These are phyloP conservation scores for Casuarina cunninghamiana DNA, from an alignment of 306 rosid genomes.

Conservation along the genomic window DNA sequence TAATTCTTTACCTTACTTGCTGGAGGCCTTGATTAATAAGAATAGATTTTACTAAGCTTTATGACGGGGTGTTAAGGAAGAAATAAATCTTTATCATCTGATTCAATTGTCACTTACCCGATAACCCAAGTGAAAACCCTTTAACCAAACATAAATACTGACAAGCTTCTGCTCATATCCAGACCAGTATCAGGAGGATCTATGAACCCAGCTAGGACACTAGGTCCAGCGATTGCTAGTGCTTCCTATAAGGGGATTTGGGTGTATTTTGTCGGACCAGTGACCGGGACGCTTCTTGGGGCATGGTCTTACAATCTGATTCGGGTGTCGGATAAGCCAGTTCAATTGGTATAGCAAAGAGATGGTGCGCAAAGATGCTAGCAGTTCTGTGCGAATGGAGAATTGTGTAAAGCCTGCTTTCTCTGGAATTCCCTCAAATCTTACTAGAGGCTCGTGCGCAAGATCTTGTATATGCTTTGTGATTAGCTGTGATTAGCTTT, in stretches of 20 bases:
- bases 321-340: constrained; percentile 39
- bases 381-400: constrained; percentile 27
- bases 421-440: background rate
- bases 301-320: constrained; percentile 61
- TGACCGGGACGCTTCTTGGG: constrained; percentile 62
- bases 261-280: constrained; percentile 70
- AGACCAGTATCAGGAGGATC: constrained; percentile 93
- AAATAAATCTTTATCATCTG: no score
- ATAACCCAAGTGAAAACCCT: no score
- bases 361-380: background rate
- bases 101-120: no score
- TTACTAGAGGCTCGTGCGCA: background rate
- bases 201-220: constrained; percentile 87
- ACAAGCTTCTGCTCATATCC: constrained; percentile 14
- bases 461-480: background rate
- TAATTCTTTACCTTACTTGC: background rate
- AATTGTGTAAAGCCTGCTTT: background rate
- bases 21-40: background rate
- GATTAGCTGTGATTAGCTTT: no score
- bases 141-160: background rate
- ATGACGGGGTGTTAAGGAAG: background rate
- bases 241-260: constrained; percentile 60
- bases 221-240: constrained; percentile 79
- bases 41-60: background rate
- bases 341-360: constrained; percentile 15